These are phyloP conservation scores for Tritrichomonas foetus DNA, from an alignment of 208 protist species.

Conservation along the genomic window DNA sequence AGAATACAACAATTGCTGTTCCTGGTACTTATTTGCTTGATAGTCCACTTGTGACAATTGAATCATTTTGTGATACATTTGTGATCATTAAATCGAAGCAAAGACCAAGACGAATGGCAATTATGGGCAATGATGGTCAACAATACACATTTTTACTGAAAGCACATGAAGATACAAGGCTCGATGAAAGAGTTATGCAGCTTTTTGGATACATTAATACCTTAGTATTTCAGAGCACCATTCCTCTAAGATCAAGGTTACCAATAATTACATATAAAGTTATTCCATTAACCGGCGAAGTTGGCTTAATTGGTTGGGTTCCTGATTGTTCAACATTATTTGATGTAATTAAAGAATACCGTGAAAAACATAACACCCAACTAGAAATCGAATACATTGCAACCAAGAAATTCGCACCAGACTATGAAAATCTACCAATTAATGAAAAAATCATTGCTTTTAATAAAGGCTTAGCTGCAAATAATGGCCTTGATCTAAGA, in stretches of 20 bases:
- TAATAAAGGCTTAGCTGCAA: neutral
- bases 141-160: slow-evolving; percentile 32
- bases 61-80: neutral
- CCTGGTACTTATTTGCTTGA: neutral
- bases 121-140: neutral
- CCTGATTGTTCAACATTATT: neutral
- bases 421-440: neutral
- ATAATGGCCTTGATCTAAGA: neutral
- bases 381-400: neutral
- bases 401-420: neutral
- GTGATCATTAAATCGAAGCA: slow-evolving; percentile 20
- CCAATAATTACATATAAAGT: neutral
- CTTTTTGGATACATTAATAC: slow-evolving; percentile 14
- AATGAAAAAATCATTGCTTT: neutral
- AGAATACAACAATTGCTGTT: neutral
- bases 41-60: neutral
- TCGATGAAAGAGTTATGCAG: slow-evolving; percentile 39
- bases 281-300: slow-evolving; percentile 1
- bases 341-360: neutral
- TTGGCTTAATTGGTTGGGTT: neutral
- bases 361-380: neutral
- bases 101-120: neutral
- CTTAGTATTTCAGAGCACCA: neutral
- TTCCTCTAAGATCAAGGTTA: neutral
- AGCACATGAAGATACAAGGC: neutral